Percentiles rank a stretch among this genome's conserved stretches.
phyloP scores from a whole-genome alignment of 768 basidiomycete genomes.

The Pleurotus ostreatus region DNA sequence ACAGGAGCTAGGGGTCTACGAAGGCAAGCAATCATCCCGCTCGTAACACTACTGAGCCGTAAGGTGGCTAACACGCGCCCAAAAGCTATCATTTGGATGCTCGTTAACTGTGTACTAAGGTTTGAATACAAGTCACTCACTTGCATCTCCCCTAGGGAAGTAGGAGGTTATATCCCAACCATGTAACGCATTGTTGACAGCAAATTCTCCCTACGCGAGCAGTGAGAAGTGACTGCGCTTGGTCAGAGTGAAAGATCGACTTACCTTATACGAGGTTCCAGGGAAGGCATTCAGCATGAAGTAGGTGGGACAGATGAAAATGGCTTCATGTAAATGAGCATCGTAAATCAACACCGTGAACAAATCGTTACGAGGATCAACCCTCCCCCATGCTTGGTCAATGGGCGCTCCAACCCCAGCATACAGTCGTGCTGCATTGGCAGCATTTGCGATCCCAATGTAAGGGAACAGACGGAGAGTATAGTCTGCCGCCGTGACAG shows the following conservation, averaged over 20 bases:
- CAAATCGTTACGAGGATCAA: conserved; percentile 14
- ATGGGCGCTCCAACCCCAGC: conserved; percentile 15
- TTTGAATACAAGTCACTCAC: too few species aligned
- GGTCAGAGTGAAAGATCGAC: too few species aligned
- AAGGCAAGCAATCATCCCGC: too few species aligned
- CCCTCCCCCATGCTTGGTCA: conserved; percentile 37
- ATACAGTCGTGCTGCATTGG: conserved; percentile 14
- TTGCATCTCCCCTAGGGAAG: conserved; percentile 25
- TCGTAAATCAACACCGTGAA: too few species aligned
- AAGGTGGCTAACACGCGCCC: too few species aligned
- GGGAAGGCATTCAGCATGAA: conserved; percentile 28
- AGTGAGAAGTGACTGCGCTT: not conserved
- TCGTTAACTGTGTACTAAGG: too few species aligned
- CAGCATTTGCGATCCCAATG: not conserved
- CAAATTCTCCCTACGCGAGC: conserved; percentile 33
- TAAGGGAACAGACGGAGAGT: conserved; percentile 14
- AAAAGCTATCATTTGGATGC: too few species aligned
- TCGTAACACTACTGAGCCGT: too few species aligned
- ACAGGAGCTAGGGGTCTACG: too few species aligned
- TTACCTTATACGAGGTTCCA: conserved; percentile 28
- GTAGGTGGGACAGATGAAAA: conserved; percentile 44
- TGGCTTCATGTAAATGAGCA: too few species aligned
- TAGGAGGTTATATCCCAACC: conserved; percentile 35
- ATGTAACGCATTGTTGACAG: conserved; percentile 36
- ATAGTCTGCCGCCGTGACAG: conserved; percentile 10